Evolutionary conservation across 768 basidiomycete species (phyloP).

Genomic region (Hydnomerulius pinastri): DNA sequence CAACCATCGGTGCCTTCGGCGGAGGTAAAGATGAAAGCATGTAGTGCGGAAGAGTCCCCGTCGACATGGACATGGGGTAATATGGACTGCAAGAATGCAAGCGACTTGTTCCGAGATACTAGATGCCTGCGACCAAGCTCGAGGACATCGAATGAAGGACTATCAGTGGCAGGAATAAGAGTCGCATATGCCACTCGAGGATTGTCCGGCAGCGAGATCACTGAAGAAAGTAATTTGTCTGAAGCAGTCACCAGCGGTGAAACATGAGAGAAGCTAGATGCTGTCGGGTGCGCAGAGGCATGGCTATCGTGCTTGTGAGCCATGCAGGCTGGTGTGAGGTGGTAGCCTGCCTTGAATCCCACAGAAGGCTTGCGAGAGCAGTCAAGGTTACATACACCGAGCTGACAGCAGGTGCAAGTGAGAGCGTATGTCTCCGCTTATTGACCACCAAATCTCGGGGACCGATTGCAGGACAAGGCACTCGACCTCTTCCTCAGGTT

Average conservation of each 20-base stretch:
- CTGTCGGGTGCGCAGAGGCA: slow-evolving; percentile 14
- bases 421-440: background rate
- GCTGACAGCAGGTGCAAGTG: background rate
- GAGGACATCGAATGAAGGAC: slow-evolving; percentile 41
- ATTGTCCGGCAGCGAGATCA: slow-evolving; percentile 45
- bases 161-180: slow-evolving; percentile 37
- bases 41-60: slow-evolving; percentile 46
- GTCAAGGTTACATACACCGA: background rate
- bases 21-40: slow-evolving; percentile 58
- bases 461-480: background rate
- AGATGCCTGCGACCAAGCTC: slow-evolving; percentile 58
- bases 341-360: background rate
- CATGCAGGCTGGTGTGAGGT: slow-evolving; percentile 20
- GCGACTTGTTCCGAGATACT: slow-evolving; percentile 38
- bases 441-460: background rate
- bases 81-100: slow-evolving; percentile 48
- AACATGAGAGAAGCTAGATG: slow-evolving; percentile 15
- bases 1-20: slow-evolving; percentile 31
- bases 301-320: slow-evolving; percentile 29
- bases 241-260: slow-evolving; percentile 36
- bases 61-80: slow-evolving; percentile 53
- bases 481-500: background rate
- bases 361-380: background rate
- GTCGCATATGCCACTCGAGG: slow-evolving; percentile 48
- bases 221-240: slow-evolving; percentile 47